Conservation (phyloP, 2,329 filamentous ascomycete species). For the Macrophomina tecta region DNA sequence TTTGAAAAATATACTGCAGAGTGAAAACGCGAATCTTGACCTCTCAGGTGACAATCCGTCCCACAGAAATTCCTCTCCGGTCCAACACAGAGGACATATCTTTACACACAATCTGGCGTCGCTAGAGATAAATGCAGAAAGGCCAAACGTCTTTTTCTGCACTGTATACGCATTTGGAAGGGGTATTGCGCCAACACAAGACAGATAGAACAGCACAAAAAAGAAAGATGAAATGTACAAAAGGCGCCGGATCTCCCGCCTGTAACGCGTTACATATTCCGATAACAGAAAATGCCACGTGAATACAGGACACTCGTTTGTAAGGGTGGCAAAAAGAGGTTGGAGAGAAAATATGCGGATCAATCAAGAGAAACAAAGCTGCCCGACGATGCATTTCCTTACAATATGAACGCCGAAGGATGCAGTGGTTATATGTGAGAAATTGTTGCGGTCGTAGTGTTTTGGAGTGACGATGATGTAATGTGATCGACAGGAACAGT, state of each 20-base stretch:
- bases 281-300: not conserved
- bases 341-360: not conserved
- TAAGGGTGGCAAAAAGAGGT: not conserved
- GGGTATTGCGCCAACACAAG: not conserved
- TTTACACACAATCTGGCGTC: not conserved
- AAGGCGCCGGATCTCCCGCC: not conserved
- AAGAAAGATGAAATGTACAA: not conserved
- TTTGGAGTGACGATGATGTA: not conserved
- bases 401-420: not conserved
- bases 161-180: not conserved
- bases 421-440: not conserved
- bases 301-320: not conserved
- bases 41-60: no score
- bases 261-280: not conserved
- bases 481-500: conserved; percentile 8
- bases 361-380: not conserved
- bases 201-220: not conserved
- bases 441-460: not conserved
- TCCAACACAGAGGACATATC: no score
- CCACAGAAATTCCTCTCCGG: no score
- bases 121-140: not conserved
- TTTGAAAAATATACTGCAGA: no score
- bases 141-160: not conserved
- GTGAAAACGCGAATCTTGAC: no score
- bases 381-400: not conserved